Evolutionary conservation across 2,329 filamentous ascomycete genomes (phyloP), one percentile per base, ranked within the genome.

Genomic region (Arthroderma sp.): DNA sequence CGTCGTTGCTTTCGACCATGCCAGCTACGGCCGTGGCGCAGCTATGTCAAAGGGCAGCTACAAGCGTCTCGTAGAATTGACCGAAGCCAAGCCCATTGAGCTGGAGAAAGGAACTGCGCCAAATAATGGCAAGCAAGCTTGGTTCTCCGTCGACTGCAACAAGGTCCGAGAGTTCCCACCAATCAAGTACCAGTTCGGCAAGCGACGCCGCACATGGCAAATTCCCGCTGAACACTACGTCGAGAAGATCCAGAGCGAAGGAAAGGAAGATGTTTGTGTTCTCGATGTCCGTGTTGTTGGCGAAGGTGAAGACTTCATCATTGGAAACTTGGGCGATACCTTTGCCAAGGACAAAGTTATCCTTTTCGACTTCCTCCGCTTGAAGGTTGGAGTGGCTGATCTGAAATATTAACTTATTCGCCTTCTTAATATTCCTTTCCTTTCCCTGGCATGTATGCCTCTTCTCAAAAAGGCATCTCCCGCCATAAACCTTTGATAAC

Each of bases 331-430:
- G 33, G 50, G 50, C 22, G 50, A 52, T 28, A 51, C 47, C 1
- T 52, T 52, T 44, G 43, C 48, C 29, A 52, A 50, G 47, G 50
- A 52, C 29, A 52, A 52, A 42, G 52, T 52, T 40, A 43, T 52
- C 34, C 34, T 52, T n/a, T 50, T 52, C 33, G 50, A 52, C 43
- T 50, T 50, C 40, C 45, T 48, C 30, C 48, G 46, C n/a, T 37
- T 48, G 28, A 46, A 45, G 36, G 50, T 52, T 39, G 50, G 50
- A 29, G 29, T 52, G 6, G 50, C 50, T 15, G 49, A 52, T 38
- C 36, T 52, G 9, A 47, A 43, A 22, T 52, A 46, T 39, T 52
- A 42, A 42, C 31, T 29, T 11, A 15, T 30, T 6, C 27, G 27
- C 8, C 27, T 36, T 36, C 27, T 36, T n/a, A 29, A 28, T 32